Evolutionary conservation across 352 stramenopile genomes (phyloP), one percentile per base, ranked within the genome.

Genomic region (Pythium apleroticum): DNA sequence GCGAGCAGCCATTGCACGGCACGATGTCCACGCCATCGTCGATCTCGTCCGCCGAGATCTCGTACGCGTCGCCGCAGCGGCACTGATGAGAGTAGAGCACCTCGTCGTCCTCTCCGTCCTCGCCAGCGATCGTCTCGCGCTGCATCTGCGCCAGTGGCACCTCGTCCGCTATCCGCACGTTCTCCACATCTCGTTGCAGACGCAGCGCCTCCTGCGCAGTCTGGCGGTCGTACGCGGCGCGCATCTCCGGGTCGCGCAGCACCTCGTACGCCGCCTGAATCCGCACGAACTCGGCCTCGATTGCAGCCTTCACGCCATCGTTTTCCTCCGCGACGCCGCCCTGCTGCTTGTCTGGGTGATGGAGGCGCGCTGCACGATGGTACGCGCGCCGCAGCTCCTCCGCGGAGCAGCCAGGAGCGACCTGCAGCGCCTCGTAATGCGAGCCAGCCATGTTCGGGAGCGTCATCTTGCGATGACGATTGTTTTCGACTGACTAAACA

Each of bases 1-100:
- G 66, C 28, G 86, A 95, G 72, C 86, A 95, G 28, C 86, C 86
- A 31, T 81, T 85, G 71, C 86, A 95, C 0, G 86, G 81, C 20
- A 91, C 81, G 9, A 93, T 72, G 54, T 91, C 72, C 39, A 88
- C 74, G 22, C 76, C 77, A 30, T 92, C 84, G 7, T 77, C 35
- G 28, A 95, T 66, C 48, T 95, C 84, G 3, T 81, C 73, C 22
- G 84, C 57, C 0, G 68, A 77, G 33, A 95, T 73, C 72, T 93
- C 80, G 65, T 92, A 95, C 39, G 68, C 46, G 54, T 92, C 86
- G 37, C 86, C 84, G 43, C 86, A 95, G 59, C 86, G 82, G 27
- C 86, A 95, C 39, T 64, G 53, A 56, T 88, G 74, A 12, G 81
- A 77, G 48, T 83, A 89, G 25, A 88, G 52, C 49, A 89, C 74